These are phyloP conservation scores for Entrophospora sp. DNA, from an alignment of 192 early-diverging fungal species.

Conservation along the genomic window DNA sequence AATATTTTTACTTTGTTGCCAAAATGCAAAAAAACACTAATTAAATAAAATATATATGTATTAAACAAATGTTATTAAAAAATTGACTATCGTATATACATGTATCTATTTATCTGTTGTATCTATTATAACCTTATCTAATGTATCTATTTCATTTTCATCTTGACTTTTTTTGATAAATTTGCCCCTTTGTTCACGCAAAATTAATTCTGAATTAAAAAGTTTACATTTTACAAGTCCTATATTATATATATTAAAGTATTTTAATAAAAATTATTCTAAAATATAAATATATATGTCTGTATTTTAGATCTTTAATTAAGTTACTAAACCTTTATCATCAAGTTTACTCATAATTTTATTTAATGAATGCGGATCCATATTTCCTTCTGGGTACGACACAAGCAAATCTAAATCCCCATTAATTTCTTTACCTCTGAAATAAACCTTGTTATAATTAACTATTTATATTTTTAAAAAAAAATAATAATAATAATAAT, in stretches of 20 bases:
- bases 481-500: too few relatives aligned
- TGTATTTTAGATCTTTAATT: not conserved
- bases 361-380: not conserved
- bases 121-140: too few relatives aligned
- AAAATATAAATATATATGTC: not conserved
- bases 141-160: too few relatives aligned
- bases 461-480: too few relatives aligned
- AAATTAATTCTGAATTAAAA: not conserved
- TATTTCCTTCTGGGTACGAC: constrained; percentile 6
- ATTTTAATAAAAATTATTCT: not conserved
- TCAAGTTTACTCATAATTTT: not conserved
- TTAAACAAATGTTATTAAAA: too few relatives aligned
- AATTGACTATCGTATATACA: too few relatives aligned
- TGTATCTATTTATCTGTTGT: too few relatives aligned
- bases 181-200: too few relatives aligned
- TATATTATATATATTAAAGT: not conserved
- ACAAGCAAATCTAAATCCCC: constrained; percentile 26
- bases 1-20: constrained; percentile 20
- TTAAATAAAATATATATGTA: not conserved
- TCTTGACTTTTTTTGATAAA: too few relatives aligned
- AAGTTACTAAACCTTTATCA: not conserved
- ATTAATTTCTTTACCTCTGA: constrained; percentile 24
- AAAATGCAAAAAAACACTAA: constrained; percentile 24
- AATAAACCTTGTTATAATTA: too few relatives aligned
- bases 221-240: not conserved